A percentile compares a stretch with the other conserved stretches of the same genome.
Conservation (phyloP, 2,329 filamentous ascomycete species). For the Furcasterigmium furcatum region DNA sequence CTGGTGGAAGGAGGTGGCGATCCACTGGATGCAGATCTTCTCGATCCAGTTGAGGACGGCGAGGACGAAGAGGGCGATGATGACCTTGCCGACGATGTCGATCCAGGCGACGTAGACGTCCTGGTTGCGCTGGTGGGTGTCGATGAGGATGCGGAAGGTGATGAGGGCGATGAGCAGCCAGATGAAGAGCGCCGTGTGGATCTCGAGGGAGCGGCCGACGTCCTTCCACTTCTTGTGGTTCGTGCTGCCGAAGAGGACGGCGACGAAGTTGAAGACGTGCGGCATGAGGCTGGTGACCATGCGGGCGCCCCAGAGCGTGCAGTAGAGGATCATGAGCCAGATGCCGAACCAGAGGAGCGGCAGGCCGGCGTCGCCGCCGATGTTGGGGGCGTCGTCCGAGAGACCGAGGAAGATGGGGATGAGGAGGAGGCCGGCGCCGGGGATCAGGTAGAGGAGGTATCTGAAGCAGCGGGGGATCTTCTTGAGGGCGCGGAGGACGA, state of each 20-base stretch:
- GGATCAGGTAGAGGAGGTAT: conserved; percentile 45
- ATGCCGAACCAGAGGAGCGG: conserved; percentile 87
- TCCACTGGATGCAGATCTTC: conserved; percentile 92
- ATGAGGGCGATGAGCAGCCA: conserved; percentile 88
- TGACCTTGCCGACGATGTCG: conserved; percentile 75
- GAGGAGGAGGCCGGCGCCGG: conserved; percentile 39
- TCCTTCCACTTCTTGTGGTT: conserved; percentile 92
- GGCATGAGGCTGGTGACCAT: conserved; percentile 51
- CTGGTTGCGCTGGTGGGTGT: conserved; percentile 43
- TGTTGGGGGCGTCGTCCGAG: conserved; percentile 41
- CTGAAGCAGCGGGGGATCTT: conserved; percentile 48
- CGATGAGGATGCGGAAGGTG: conserved; percentile 82
- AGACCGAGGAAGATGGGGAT: conserved; percentile 42
- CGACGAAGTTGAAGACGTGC: conserved; percentile 43
- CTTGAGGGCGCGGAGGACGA: conserved; percentile 38
- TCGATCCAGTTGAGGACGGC: conserved; percentile 79
- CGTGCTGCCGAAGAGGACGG: conserved; percentile 75
- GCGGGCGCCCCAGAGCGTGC: conserved; percentile 77
- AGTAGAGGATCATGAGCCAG: conserved; percentile 92
- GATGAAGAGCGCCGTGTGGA: conserved; percentile 83
- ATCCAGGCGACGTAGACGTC: conserved; percentile 58
- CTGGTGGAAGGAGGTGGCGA: conserved; percentile 88
- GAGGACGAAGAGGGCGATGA: conserved; percentile 80
- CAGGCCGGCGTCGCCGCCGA: conserved; percentile 69
- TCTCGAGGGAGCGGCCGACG: conserved; percentile 78